These are phyloP conservation scores for Omphalotus guepiniiformis DNA, from an alignment of 768 basidiomycete genomes.

Conservation along the genomic window DNA sequence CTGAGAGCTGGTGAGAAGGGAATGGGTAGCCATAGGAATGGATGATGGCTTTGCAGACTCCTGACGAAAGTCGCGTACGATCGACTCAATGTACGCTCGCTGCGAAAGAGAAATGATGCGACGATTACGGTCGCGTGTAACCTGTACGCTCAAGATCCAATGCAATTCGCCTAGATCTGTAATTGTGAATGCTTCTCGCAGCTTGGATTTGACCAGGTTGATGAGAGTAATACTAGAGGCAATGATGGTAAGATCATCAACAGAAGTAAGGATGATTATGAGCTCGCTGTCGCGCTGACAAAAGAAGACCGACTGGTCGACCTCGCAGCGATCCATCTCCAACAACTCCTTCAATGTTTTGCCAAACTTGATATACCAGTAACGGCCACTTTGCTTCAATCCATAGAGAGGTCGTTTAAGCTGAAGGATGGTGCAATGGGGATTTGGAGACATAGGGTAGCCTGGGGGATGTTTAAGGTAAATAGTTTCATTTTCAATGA, in stretches of 20 bases:
- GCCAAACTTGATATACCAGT: constrained; percentile 13
- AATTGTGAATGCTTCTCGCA: constrained; percentile 20
- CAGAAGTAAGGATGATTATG: constrained; percentile 16
- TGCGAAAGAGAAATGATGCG: constrained; percentile 15
- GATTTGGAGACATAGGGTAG: neutral
- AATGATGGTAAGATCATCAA: constrained; percentile 22
- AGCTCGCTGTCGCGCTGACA: constrained; percentile 6
- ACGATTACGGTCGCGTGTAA: constrained; percentile 11
- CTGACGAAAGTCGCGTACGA: constrained; percentile 17
- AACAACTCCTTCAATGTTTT: constrained; percentile 7
- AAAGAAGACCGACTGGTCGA: constrained; percentile 19
- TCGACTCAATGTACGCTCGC: constrained; percentile 21
- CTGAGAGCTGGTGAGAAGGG: neutral
- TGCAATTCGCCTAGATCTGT: constrained; percentile 23
- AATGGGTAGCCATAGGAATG: constrained; percentile 1
- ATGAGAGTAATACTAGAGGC: constrained; percentile 10
- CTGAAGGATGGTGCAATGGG: constrained; percentile 10
- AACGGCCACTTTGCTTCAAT: constrained; percentile 10
- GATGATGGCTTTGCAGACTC: constrained; percentile 10
- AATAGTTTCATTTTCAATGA: constrained; percentile 22
- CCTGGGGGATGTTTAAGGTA: constrained; percentile 8
- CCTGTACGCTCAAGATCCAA: constrained; percentile 26
- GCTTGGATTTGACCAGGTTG: constrained; percentile 12
- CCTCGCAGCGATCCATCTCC: constrained; percentile 11
- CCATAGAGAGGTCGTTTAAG: constrained; percentile 11